Evolutionary conservation across 2,329 filamentous ascomycete species (phyloP).

Genomic region (Xenoacremonium recifei): DNA sequence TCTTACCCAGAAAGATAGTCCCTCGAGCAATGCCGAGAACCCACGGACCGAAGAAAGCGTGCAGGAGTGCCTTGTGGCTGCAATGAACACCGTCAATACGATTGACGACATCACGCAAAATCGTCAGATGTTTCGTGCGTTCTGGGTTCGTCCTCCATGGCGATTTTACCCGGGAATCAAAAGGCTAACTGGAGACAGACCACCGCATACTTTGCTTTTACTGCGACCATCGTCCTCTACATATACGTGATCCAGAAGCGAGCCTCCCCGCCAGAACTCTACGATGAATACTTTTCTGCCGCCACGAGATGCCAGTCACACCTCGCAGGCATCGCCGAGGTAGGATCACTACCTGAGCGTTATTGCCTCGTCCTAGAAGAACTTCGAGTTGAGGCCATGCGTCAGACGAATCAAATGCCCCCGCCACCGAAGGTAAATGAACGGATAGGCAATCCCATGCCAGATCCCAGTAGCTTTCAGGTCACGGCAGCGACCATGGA

Average conservation of each 20-base stretch:
- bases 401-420: constrained; percentile 19
- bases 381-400: constrained; percentile 23
- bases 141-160: constrained; percentile 23
- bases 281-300: constrained; percentile 31
- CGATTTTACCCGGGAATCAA: constrained; percentile 6
- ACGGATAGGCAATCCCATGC: constrained; percentile 1
- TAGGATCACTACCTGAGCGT: constrained; percentile 37
- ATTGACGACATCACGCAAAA: constrained; percentile 27
- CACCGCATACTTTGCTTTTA: constrained; percentile 44
- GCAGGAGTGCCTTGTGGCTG: constrained; percentile 37
- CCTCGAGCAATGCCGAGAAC: constrained; percentile 13
- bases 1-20: constrained; percentile 5
- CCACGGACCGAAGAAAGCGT: constrained; percentile 17
- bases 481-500: constrained; percentile 6
- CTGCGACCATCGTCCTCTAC: constrained; percentile 43
- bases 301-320: constrained; percentile 40
- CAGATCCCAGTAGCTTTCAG: constrained; percentile 14
- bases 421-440: constrained; percentile 8
- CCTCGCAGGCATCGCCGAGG: constrained; percentile 34
- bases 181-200: constrained; percentile 26
- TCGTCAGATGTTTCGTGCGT: constrained; percentile 10
- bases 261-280: constrained; percentile 19
- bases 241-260: constrained; percentile 41
- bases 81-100: constrained; percentile 37
- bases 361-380: constrained; percentile 43